Conservation (phyloP, 495 filamentous ascomycete species). For the Corynascus novoguineensis region DNA sequence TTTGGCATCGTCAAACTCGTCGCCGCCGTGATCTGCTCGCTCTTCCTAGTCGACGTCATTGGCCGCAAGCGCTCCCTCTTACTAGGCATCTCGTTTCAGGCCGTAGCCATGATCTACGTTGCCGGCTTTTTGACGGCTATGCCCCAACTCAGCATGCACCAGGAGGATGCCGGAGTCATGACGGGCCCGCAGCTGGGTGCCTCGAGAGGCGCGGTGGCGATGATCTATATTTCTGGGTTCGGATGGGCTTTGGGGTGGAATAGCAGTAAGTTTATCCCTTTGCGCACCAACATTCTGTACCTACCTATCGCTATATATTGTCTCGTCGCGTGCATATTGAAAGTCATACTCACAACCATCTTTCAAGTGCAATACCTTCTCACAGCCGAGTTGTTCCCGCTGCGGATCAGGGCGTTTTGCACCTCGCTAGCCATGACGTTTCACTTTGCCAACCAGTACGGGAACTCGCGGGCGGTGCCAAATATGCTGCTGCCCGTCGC, state of each 20-base stretch:
- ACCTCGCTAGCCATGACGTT: slow-evolving; percentile 51
- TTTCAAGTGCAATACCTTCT: slow-evolving; percentile 65
- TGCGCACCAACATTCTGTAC: too few species aligned
- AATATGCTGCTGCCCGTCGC: slow-evolving; percentile 49
- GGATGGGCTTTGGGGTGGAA: slow-evolving; percentile 76
- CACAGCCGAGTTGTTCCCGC: slow-evolving; percentile 68
- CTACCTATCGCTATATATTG: too few species aligned
- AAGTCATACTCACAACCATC: neutral
- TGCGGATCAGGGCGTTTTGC: slow-evolving; percentile 49
- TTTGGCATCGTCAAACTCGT: slow-evolving; percentile 67
- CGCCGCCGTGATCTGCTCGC: slow-evolving; percentile 56
- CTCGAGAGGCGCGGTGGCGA: slow-evolving; percentile 54
- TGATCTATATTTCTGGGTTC: slow-evolving; percentile 60
- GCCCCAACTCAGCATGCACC: slow-evolving; percentile 38
- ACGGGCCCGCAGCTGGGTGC: slow-evolving; percentile 30
- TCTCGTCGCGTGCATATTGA: neutral
- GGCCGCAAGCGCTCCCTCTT: slow-evolving; percentile 65
- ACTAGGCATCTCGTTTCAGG: slow-evolving; percentile 58
- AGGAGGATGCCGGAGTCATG: slow-evolving; percentile 19
- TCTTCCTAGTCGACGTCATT: slow-evolving; percentile 70
- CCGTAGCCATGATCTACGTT: slow-evolving; percentile 62
- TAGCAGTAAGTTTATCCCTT: neutral
- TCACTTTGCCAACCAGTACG: slow-evolving; percentile 71
- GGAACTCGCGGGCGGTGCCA: slow-evolving; percentile 53
- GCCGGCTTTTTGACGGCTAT: slow-evolving; percentile 58